phyloP scores from a whole-genome alignment of 192 early-diverging fungal genomes.

The Backusella luteola region DNA sequence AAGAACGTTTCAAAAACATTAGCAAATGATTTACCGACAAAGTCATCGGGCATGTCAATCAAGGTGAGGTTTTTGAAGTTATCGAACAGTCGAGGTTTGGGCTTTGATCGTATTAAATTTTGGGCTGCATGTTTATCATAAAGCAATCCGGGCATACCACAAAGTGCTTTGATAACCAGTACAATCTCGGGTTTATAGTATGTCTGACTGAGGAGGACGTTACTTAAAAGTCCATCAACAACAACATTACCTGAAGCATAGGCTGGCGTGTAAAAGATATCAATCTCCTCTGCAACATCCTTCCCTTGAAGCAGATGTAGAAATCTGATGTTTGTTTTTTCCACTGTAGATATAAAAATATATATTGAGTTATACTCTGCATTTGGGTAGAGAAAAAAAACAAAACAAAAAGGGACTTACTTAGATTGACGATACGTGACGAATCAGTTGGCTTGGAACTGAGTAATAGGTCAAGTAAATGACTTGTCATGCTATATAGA shows the following conservation, averaged over 20 bases:
- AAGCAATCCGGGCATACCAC: conserved; percentile 47
- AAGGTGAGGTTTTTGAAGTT: conserved; percentile 36
- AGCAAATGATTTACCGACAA: conserved; percentile 49
- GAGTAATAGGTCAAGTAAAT: conserved; percentile 56
- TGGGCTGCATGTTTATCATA: conserved; percentile 6
- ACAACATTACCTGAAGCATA: conserved; percentile 68
- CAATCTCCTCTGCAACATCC: conserved; percentile 35
- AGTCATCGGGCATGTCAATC: conserved; percentile 43
- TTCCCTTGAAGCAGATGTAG: conserved; percentile 44
- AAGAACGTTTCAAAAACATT: conserved; percentile 50
- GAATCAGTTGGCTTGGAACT: conserved; percentile 30
- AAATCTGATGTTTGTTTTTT: conserved; percentile 59
- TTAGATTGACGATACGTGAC: conserved; percentile 43
- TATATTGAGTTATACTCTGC: too few relatives aligned
- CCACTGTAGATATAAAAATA: conserved; percentile 10
- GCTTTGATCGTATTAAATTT: not conserved
- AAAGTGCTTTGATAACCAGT: conserved; percentile 58
- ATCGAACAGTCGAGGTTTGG: not conserved
- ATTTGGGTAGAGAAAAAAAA: not conserved
- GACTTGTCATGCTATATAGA: conserved; percentile 56
- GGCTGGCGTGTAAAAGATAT: conserved; percentile 53
- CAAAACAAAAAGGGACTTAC: conserved; percentile 24
- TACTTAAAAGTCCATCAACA: conserved; percentile 50
- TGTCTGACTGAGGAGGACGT: conserved; percentile 48
- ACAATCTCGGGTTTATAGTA: conserved; percentile 58